Conservation (phyloP, 164 flowering plant genomes). For the Stephania japonica region DNA sequence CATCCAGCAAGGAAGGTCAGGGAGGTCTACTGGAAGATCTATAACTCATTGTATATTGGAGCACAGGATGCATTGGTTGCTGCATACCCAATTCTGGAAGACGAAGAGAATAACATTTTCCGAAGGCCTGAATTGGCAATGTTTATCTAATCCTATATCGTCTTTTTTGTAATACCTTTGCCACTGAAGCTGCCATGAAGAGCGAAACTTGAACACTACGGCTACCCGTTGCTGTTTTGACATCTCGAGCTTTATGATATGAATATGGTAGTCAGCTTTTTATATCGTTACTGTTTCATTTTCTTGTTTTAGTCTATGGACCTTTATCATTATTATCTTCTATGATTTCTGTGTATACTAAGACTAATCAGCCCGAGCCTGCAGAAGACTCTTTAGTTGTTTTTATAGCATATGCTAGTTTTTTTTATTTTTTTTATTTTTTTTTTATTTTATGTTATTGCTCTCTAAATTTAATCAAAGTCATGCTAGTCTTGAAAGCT, state of each 20-base stretch:
- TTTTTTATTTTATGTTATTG: neutral
- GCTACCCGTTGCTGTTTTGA: neutral
- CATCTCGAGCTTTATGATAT: neutral
- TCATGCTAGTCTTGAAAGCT: neutral
- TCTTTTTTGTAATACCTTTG: neutral
- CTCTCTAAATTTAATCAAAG: neutral
- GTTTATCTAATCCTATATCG: conserved; percentile 39
- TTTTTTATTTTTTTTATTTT: no score
- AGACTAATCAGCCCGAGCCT: neutral
- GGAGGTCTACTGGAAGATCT: conserved; percentile 97
- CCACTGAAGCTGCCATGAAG: neutral
- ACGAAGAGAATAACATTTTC: conserved; percentile 60
- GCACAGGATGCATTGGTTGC: conserved; percentile 92
- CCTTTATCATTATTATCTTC: neutral
- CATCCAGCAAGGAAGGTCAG: conserved; percentile 97
- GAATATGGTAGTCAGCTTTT: neutral
- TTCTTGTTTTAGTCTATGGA: neutral
- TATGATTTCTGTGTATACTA: neutral
- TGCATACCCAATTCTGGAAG: conserved; percentile 77
- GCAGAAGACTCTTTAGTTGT: no score
- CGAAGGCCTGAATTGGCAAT: conserved; percentile 81
- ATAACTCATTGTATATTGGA: conserved; percentile 90
- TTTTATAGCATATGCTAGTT: no score
- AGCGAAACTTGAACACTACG: neutral
- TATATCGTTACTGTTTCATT: neutral